A percentile compares a stretch with the other conserved stretches of the same genome.
phyloP scores from a whole-genome alignment of 345 rosid species.

The Anacardium occidentale region DNA sequence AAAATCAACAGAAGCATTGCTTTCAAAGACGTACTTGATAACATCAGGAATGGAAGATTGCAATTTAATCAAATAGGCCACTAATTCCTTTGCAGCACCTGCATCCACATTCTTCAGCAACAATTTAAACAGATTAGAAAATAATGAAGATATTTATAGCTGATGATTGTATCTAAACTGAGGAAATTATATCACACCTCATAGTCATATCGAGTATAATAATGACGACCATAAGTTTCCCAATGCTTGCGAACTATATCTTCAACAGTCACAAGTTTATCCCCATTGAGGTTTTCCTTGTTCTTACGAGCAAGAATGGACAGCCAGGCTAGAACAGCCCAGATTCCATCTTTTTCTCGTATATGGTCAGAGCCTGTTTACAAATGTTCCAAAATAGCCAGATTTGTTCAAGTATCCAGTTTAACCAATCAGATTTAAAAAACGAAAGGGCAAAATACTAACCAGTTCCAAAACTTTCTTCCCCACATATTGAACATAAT shows the following conservation, averaged over 20 bases:
- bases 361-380: conserved; percentile 91
- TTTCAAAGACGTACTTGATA: conserved; percentile 54
- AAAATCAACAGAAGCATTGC: neutral
- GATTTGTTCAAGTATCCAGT: neutral
- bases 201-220: conserved; percentile 96
- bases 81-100: conserved; percentile 81
- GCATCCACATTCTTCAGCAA: conserved; percentile 86
- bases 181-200: conserved; percentile 51
- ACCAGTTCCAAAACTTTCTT: conserved; percentile 99
- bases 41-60: conserved; percentile 77
- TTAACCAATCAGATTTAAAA: neutral
- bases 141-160: conserved; percentile 13
- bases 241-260: conserved; percentile 91
- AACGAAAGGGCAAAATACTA: conserved; percentile 23
- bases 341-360: conserved; percentile 96
- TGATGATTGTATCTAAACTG: neutral
- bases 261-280: conserved; percentile 83
- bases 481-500: conserved; percentile 92
- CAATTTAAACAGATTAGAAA: conserved; percentile 28
- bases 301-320: conserved; percentile 90
- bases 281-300: conserved; percentile 60
- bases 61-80: conserved; percentile 79
- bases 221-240: conserved; percentile 92
- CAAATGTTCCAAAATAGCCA: conserved; percentile 18
- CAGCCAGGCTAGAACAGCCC: conserved; percentile 99